Evolutionary conservation across 1,139 yeast genomes (phyloP).

Genomic region (Scheffersomyces quercinus): DNA sequence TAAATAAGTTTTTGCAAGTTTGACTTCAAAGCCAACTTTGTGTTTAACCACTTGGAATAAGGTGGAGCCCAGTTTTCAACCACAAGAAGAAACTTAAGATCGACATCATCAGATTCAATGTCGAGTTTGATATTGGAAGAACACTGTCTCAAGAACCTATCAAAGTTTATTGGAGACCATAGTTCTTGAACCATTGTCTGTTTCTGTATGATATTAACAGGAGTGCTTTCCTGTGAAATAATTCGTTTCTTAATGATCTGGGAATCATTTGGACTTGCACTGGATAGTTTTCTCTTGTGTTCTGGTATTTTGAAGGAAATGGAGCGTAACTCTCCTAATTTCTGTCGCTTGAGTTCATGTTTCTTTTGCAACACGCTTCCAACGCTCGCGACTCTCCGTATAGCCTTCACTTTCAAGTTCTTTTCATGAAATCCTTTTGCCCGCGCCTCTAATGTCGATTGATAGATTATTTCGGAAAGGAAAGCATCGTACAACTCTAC

Average conservation of each 20-base stretch:
- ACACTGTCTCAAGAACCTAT: constrained; percentile 22
- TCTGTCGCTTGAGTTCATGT: constrained; percentile 26
- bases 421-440: constrained; percentile 36
- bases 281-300: constrained; percentile 23
- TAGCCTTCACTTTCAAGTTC: constrained; percentile 23
- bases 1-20: constrained; percentile 29
- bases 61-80: constrained; percentile 46
- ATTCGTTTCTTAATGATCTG: constrained; percentile 14
- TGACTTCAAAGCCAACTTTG: constrained; percentile 35
- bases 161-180: constrained; percentile 43
- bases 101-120: constrained; percentile 19
- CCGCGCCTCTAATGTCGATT: constrained; percentile 38
- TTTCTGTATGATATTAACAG: constrained; percentile 17
- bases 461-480: constrained; percentile 53
- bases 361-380: constrained; percentile 26
- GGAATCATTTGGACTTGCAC: constrained; percentile 12
- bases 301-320: constrained; percentile 27
- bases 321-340: constrained; percentile 45
- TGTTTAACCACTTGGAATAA: constrained; percentile 49
- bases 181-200: constrained; percentile 36
- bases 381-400: constrained; percentile 23
- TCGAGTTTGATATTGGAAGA: constrained; percentile 22
- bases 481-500: constrained; percentile 59
- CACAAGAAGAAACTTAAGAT: constrained; percentile 36
- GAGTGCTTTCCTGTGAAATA: constrained; percentile 5